Base-by-base conservation (phyloP, 163 green algal species). In the Coccomyxa subellipsoidea region DNA sequence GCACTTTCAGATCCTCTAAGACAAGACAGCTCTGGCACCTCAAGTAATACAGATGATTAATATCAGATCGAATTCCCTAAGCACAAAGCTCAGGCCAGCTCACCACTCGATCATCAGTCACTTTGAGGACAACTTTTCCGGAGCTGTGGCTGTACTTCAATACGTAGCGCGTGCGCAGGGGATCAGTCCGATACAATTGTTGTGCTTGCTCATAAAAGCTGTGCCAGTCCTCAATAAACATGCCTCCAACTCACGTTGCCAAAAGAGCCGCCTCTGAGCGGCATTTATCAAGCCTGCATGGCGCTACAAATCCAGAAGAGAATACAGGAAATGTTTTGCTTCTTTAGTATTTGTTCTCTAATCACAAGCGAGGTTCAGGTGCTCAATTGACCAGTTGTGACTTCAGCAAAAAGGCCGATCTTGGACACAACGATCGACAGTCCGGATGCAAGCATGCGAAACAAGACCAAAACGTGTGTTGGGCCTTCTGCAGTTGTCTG, bases 101-200 rank as follows among this genome's bases (percentile, higher is more conserved):
- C 39, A 95, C 92, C 87, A 85, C 84, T 21, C 78, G 82, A 84
- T 98, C 89, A 77, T 98, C 94, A 0, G 94, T 98, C 32, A 98
- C 92, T 84, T 98, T 98, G 8, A 98, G 79, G 15, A 92, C 84
- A 27, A 98, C 83, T 82, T 94, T 94, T 53, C 92, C 93, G 47
- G 96, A 90, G 37, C 86, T 91, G 59, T 98, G 91, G 27, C 90
- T 85, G 70, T 98, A 98, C 80, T 98, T 98, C 32, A 96, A 91
- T 29, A 89, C 85, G 84, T 96, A 97, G 23, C 95, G 86, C n/a
- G 92, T 95, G 35, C 89, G 87, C 29, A 98, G 47, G 6, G 94
- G 94, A 38, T 91, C 84, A 1, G 79, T 80, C 21, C 83, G 82
- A 31, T 90, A 94, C 18, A 98, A 80, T 18, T 90, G 88, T 84